Evolutionary conservation across 306 rosid genomes (phyloP), one percentile per base, ranked within the genome.

Genomic region (Rosa chinensis): DNA sequence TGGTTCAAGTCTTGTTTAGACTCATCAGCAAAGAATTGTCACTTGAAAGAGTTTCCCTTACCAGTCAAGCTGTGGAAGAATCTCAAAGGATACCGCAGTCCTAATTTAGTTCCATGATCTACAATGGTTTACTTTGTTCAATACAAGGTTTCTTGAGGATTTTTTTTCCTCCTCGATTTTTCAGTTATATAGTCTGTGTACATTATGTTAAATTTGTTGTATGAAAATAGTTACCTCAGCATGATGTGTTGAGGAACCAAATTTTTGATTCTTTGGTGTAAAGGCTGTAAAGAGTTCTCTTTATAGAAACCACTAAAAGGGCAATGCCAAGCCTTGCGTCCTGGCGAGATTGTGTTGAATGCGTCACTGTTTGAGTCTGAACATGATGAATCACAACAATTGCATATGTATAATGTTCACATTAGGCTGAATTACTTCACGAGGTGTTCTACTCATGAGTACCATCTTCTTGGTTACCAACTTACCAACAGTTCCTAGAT

Each of bases 1-100:
- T 85, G 3, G 90, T 95, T 74, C 97, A 74, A 89, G 86, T 85
- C 40, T 83, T 95, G 73, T 91, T 90, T 55, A 87, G 84, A 82
- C 89, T 91, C 45, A 71, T 91, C 76, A 67, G 91, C 74, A 77
- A 79, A 77, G 97, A 90, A 77, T 84, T 95, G 88, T 83, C 87
- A 55, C 91, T 95, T 35, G 90, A 88, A 79, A 84, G 88, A 78
- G 88, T 82, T 77, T 86, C 88, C 66, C 72, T 82, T 72, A 76
- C 85, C 35, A 43, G 66, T 52, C 85, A 90, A 87, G 53, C 50
- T 5, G 35, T 13, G 42, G 82, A 84, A 88, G 21, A 83, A 78
- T 77, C 78, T 63, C 73, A 72, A 81, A 81, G 81, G 75, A 80
- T 80, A 67, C 62, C 77, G 13, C 76, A 48, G 44, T 50, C 21